A percentile compares a stretch with the other conserved stretches of the same genome.
Evolutionary conservation across 1,139 yeast species (phyloP).

Genomic region (Scheffersomyces parashehatae): DNA sequence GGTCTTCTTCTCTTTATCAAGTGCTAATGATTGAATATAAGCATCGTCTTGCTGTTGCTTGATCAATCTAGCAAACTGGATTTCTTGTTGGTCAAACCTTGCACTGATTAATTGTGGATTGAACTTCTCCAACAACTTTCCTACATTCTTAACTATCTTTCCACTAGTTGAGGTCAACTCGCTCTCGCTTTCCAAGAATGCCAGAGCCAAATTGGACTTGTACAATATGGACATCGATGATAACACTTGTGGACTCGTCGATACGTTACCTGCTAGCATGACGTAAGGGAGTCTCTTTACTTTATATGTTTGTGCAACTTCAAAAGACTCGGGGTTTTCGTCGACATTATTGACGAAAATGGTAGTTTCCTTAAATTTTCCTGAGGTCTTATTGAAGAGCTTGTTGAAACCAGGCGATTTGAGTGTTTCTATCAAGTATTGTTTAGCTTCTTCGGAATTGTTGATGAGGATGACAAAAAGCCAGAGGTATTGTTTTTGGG

Average conservation of each 20-base stretch:
- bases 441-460: conserved; percentile 27
- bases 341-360: conserved; percentile 43
- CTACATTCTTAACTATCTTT: conserved; percentile 35
- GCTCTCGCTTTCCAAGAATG: conserved; percentile 19
- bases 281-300: conserved; percentile 45
- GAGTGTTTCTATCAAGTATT: conserved; percentile 31
- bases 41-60: conserved; percentile 62
- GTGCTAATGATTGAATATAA: conserved; percentile 48
- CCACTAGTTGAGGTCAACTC: conserved; percentile 20
- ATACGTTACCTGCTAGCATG: conserved; percentile 49
- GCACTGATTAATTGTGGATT: conserved; percentile 55
- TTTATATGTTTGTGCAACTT: conserved; percentile 47
- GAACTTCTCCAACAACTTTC: conserved; percentile 38
- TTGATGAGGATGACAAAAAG: conserved; percentile 44
- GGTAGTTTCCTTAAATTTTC: conserved; percentile 37
- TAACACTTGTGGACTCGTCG: conserved; percentile 49
- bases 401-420: conserved; percentile 26
- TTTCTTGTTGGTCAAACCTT: conserved; percentile 53
- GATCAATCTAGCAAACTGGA: conserved; percentile 49
- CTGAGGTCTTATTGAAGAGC: conserved; percentile 34
- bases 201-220: conserved; percentile 33
- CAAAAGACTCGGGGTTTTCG: conserved; percentile 50
- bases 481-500: conserved; percentile 47
- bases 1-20: conserved; percentile 40
- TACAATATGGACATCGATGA: conserved; percentile 52